phyloP scores from a whole-genome alignment of 345 rosid species.

The Linum tenue region DNA sequence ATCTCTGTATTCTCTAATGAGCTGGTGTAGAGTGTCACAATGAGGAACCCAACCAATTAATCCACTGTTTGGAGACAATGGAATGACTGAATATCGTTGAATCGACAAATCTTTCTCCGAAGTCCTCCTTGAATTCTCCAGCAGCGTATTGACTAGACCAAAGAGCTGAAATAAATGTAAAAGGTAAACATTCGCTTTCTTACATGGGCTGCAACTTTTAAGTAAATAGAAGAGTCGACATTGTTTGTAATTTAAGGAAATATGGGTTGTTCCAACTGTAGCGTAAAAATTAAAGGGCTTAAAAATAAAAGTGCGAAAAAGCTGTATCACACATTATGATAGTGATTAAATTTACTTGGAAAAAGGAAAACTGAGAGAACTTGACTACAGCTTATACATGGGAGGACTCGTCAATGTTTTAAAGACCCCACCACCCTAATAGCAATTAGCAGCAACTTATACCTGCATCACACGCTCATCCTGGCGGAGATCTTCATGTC shows the following conservation, averaged over 20 bases:
- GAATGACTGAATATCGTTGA: conserved; percentile 84
- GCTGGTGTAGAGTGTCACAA: conserved; percentile 91
- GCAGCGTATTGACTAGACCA: conserved; percentile 84
- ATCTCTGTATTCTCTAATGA: conserved; percentile 90
- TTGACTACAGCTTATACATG: neutral
- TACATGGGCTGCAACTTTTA: too few relatives aligned
- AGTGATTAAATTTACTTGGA: neutral
- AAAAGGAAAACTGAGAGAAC: neutral
- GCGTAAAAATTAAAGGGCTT: neutral
- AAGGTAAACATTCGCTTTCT: neutral
- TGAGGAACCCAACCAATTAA: conserved; percentile 95
- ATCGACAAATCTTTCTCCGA: conserved; percentile 83
- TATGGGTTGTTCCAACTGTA: neutral
- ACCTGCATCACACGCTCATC: conserved; percentile 99
- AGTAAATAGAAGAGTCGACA: neutral
- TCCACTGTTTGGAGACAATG: conserved; percentile 90
- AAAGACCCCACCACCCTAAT: too few relatives aligned
- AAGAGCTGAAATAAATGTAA: conserved; percentile 56
- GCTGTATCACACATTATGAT: neutral
- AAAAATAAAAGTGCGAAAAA: neutral
- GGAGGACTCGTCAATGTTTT: too few relatives aligned
- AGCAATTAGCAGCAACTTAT: neutral
- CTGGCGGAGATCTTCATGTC: conserved; percentile 97
- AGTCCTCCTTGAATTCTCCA: conserved; percentile 82
- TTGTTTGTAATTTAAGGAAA: neutral